phyloP scores from a whole-genome alignment of 2,329 filamentous ascomycete species.

The Pseudogymnoascus sp. region DNA sequence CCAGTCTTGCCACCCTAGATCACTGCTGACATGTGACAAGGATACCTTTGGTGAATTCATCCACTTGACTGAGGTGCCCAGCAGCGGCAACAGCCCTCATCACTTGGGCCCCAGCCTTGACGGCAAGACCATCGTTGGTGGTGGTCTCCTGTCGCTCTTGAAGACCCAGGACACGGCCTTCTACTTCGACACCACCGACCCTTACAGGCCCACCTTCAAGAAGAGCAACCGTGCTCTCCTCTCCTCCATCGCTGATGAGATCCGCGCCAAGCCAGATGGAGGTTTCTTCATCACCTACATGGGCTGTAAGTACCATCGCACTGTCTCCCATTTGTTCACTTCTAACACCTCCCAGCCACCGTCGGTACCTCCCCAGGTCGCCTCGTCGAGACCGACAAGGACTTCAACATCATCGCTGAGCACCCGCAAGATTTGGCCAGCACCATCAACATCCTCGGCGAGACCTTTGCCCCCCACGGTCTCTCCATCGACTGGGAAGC shows the following conservation, averaged over 20 bases:
- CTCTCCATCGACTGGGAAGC: slow-evolving; percentile 48
- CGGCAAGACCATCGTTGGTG: slow-evolving; percentile 48
- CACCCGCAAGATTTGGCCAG: slow-evolving; percentile 49
- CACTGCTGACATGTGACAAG: slow-evolving; percentile 21
- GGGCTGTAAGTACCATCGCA: slow-evolving; percentile 36
- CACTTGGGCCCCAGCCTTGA: slow-evolving; percentile 46
- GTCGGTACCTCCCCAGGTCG: slow-evolving; percentile 49
- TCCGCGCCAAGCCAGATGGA: slow-evolving; percentile 53
- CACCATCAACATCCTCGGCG: slow-evolving; percentile 46
- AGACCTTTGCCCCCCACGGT: slow-evolving; percentile 55
- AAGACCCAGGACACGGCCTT: slow-evolving; percentile 53
- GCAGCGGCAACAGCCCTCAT: slow-evolving; percentile 51
- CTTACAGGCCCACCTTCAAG: slow-evolving; percentile 48
- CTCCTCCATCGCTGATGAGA: slow-evolving; percentile 52
- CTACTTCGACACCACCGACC: slow-evolving; percentile 52
- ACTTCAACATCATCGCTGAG: slow-evolving; percentile 53
- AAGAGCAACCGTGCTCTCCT: slow-evolving; percentile 53
- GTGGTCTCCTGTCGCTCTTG: slow-evolving; percentile 48
- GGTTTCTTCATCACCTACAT: slow-evolving; percentile 56
- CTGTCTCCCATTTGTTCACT: neutral
- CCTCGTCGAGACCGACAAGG: slow-evolving; percentile 49
- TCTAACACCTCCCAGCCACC: slow-evolving; percentile 27
- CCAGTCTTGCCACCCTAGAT: neutral
- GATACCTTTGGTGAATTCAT: slow-evolving; percentile 54
- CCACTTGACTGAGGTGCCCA: slow-evolving; percentile 48